Conservation (phyloP, 345 rosid species). For the Alliaria petiolata region DNA sequence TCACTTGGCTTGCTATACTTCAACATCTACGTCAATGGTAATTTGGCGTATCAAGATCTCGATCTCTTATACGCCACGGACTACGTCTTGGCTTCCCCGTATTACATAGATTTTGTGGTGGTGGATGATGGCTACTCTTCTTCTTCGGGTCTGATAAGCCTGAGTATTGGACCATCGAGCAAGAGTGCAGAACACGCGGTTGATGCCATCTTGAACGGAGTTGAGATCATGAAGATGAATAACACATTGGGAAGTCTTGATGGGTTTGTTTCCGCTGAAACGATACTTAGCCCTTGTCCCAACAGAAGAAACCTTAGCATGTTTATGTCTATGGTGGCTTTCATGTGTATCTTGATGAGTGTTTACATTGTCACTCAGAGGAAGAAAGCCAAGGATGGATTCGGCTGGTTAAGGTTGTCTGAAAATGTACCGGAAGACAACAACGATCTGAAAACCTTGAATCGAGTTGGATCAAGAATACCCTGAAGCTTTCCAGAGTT, state of each 20-base stretch:
- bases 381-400: conserved; percentile 35
- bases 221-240: conserved; percentile 85
- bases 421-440: conserved; percentile 29
- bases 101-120: conserved; percentile 58
- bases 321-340: conserved; percentile 51
- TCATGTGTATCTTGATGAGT: conserved; percentile 53
- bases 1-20: conserved; percentile 57
- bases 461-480: conserved; percentile 22
- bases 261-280: conserved; percentile 44
- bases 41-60: conserved; percentile 54
- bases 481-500: conserved; percentile 19
- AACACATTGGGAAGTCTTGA: conserved; percentile 73
- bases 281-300: conserved; percentile 46
- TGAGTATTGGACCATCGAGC: conserved; percentile 70
- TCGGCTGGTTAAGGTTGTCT: conserved; percentile 62
- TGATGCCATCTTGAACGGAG: conserved; percentile 70
- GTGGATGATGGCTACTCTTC: conserved; percentile 32
- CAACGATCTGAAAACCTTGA: conserved; percentile 19
- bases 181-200: conserved; percentile 42
- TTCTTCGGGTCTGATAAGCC: conserved; percentile 36
- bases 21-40: conserved; percentile 63
- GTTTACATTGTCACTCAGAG: conserved; percentile 37
- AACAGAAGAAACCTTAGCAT: conserved; percentile 37
- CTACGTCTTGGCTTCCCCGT: conserved; percentile 61
- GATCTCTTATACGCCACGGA: conserved; percentile 40